phyloP scores from a whole-genome alignment of 2,329 filamentous ascomycete genomes.

The Clonostachys byssicola region DNA sequence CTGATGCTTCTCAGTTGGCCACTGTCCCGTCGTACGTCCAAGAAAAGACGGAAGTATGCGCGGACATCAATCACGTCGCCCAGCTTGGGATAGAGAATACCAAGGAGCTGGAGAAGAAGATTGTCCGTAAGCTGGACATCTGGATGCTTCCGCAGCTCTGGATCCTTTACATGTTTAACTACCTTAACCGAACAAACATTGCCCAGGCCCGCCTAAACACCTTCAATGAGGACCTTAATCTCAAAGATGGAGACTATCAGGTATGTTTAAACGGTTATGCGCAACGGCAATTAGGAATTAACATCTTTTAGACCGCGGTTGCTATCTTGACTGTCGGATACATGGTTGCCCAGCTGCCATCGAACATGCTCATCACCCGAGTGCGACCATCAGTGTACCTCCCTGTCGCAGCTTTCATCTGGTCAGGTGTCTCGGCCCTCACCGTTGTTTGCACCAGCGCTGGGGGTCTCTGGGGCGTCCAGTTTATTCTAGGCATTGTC shows the following conservation, averaged over 20 bases:
- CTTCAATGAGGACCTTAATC: conserved; percentile 1
- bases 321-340: conserved; percentile 3
- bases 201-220: conserved; percentile 5
- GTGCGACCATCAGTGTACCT: conserved; percentile 45
- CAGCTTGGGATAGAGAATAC: not conserved
- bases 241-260: conserved; percentile 4
- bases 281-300: not conserved
- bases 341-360: conserved; percentile 34
- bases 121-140: conserved; percentile 9
- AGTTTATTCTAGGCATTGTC: conserved; percentile 43
- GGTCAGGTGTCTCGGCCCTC: conserved; percentile 29
- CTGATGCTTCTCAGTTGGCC: no score
- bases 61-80: conserved; percentile 1
- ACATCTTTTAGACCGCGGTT: conserved; percentile 1
- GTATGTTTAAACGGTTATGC: not conserved
- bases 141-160: conserved; percentile 10
- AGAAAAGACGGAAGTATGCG: conserved; percentile 1
- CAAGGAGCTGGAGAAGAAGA: conserved; percentile 5
- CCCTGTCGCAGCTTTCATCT: conserved; percentile 43
- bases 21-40: not conserved
- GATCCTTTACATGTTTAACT: conserved; percentile 13
- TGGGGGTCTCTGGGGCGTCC: conserved; percentile 34
- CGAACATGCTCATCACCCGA: conserved; percentile 43
- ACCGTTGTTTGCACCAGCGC: conserved; percentile 45
- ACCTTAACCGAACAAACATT: conserved; percentile 10